Percentiles rank a stretch among this genome's conserved stretches.
These are phyloP conservation scores for Marasmius oreades DNA, from an alignment of 1,284 basidiomycete genomes.

Conservation along the genomic window DNA sequence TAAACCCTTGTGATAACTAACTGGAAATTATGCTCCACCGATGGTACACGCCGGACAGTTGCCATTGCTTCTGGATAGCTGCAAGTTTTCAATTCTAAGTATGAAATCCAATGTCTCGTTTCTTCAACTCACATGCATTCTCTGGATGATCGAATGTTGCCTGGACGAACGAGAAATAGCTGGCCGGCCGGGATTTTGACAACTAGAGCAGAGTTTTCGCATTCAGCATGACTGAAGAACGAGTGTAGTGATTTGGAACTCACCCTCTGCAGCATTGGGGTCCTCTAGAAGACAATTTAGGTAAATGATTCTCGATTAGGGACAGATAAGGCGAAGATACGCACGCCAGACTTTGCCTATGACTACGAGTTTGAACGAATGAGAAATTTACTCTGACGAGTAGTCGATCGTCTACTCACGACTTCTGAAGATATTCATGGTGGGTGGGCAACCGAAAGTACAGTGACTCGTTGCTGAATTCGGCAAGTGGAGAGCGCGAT, in stretches of 20 bases:
- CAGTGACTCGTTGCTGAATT: conserved; percentile 17
- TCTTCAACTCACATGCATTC: conserved; percentile 91
- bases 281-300: conserved; percentile 51
- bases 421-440: conserved; percentile 65
- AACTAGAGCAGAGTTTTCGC: conserved; percentile 33
- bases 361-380: conserved; percentile 43
- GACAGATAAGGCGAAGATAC: conserved; percentile 30
- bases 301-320: conserved; percentile 2
- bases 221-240: neutral
- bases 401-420: conserved; percentile 47
- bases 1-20: conserved; percentile 95
- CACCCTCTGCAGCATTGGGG: conserved; percentile 79
- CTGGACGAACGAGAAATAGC: conserved; percentile 88
- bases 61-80: conserved; percentile 97
- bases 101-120: conserved; percentile 6
- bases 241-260: neutral
- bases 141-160: conserved; percentile 84
- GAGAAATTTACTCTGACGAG: conserved; percentile 15
- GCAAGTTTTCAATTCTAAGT: conserved; percentile 7
- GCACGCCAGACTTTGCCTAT: conserved; percentile 94
- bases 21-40: conserved; percentile 88
- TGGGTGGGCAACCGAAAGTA: conserved; percentile 16
- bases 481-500: conserved; percentile 24
- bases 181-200: conserved; percentile 94
- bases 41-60: conserved; percentile 83